Conservation (phyloP, 2,329 filamentous ascomycete species). For the Coniochaeta ligniaria region DNA sequence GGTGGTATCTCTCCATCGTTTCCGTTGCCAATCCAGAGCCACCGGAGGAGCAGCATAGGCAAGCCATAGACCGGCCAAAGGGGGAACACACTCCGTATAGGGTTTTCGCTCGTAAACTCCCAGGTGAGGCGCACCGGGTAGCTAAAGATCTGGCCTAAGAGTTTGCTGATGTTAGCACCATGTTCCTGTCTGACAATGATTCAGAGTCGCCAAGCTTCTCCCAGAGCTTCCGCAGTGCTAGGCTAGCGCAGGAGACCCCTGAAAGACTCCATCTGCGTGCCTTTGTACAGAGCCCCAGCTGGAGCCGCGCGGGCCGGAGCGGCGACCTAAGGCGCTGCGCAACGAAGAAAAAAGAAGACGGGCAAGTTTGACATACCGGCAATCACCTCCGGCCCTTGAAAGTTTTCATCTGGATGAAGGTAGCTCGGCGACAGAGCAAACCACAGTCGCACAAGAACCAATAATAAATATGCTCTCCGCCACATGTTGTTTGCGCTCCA, state of each 20-base stretch:
- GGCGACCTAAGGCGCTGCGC: background rate
- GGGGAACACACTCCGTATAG: slow-evolving; percentile 93
- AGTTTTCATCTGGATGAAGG: slow-evolving; percentile 97
- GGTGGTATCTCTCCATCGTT: slow-evolving; percentile 71
- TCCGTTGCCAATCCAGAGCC: slow-evolving; percentile 84
- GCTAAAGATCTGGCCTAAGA: slow-evolving; percentile 77
- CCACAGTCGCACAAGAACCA: slow-evolving; percentile 84
- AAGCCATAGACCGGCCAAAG: slow-evolving; percentile 93
- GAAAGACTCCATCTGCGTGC: background rate
- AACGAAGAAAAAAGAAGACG: background rate
- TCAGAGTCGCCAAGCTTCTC: background rate
- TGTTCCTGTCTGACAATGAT: background rate
- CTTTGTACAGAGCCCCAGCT: background rate
- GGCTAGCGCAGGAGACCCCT: background rate
- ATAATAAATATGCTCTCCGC: slow-evolving; percentile 79
- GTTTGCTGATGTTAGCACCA: background rate
- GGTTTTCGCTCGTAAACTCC: slow-evolving; percentile 86
- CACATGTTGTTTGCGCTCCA: slow-evolving; percentile 56
- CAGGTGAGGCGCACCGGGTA: slow-evolving; percentile 88
- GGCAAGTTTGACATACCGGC: slow-evolving; percentile 58
- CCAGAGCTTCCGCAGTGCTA: background rate
- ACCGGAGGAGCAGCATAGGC: slow-evolving; percentile 87
- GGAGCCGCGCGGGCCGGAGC: background rate
- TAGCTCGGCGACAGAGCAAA: slow-evolving; percentile 94
- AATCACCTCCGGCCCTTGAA: slow-evolving; percentile 95